phyloP scores from a whole-genome alignment of 257 asterid species.

The Solanum gracilifrons region DNA sequence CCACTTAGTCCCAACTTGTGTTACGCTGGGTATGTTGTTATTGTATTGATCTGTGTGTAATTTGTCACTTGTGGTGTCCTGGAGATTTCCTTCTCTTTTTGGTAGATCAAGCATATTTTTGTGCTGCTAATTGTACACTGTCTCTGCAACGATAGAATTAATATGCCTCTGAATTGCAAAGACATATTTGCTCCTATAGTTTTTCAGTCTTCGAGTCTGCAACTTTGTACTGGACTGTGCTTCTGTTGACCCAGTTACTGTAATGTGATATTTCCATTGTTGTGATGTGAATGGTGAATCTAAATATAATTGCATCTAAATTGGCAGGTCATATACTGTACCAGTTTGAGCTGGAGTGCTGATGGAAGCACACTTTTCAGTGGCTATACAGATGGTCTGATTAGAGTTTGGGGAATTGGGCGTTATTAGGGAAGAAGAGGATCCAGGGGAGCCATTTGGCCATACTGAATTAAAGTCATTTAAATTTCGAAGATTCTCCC shows the following conservation, averaged over 20 bases:
- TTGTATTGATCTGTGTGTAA: not conserved
- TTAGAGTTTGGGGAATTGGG: slow-evolving; percentile 58
- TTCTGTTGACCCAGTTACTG: not conserved
- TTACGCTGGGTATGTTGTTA: not conserved
- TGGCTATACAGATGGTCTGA: slow-evolving; percentile 68
- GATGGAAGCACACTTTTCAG: slow-evolving; percentile 83
- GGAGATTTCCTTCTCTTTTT: not conserved
- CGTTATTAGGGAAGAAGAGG: slow-evolving; percentile 36
- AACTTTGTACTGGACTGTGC: not conserved
- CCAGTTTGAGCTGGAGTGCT: slow-evolving; percentile 65
- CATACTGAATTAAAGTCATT: slow-evolving; percentile 3
- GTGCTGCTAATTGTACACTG: not conserved
- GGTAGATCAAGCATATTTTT: not conserved
- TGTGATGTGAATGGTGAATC: not conserved
- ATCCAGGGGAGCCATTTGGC: not conserved
- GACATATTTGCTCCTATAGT: not conserved
- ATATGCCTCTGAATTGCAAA: not conserved
- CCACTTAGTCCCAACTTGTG: not conserved
- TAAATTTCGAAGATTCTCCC: not conserved
- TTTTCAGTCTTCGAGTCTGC: not conserved
- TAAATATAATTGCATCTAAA: not conserved
- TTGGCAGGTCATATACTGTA: slow-evolving; percentile 52
- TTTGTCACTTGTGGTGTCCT: not conserved
- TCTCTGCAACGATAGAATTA: not conserved
- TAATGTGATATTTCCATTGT: not conserved